phyloP scores from a whole-genome alignment of 1,139 yeast species.

The Lodderomyces margitis region DNA sequence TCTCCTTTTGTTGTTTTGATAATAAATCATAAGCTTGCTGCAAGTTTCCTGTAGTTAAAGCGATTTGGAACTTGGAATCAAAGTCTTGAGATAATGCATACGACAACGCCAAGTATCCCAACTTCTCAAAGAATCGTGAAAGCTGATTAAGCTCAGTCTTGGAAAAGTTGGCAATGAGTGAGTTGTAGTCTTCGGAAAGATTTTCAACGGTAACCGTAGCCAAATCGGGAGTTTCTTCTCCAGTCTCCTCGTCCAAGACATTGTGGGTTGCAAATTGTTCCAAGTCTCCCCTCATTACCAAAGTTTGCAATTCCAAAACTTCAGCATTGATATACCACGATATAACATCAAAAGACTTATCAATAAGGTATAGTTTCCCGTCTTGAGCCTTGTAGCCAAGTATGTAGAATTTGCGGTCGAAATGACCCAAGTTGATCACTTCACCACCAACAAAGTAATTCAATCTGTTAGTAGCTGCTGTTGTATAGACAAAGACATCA shows the following conservation, averaged over 20 bases:
- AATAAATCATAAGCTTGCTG: conserved; percentile 74
- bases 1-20: conserved; percentile 51
- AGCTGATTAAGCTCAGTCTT: conserved; percentile 73
- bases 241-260: conserved; percentile 37
- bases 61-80: conserved; percentile 77
- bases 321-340: conserved; percentile 81
- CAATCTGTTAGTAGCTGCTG: conserved; percentile 76
- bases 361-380: conserved; percentile 87
- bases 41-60: conserved; percentile 64
- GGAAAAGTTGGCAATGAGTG: conserved; percentile 47
- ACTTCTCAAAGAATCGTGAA: conserved; percentile 91
- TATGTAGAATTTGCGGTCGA: conserved; percentile 82
- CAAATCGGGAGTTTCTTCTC: conserved; percentile 40
- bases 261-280: conserved; percentile 41
- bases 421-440: conserved; percentile 88
- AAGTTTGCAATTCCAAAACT: conserved; percentile 91
- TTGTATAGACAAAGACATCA: conserved; percentile 89
- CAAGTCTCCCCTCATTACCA: conserved; percentile 90
- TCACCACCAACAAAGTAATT: conserved; percentile 96
- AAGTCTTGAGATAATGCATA: conserved; percentile 75
- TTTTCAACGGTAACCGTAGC: conserved; percentile 62
- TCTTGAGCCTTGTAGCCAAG: conserved; percentile 82
- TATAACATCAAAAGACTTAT: conserved; percentile 80
- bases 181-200: conserved; percentile 56
- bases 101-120: conserved; percentile 83